These are phyloP conservation scores for Hygrophorus russula DNA, from an alignment of 768 basidiomycete genomes.

Conservation along the genomic window DNA sequence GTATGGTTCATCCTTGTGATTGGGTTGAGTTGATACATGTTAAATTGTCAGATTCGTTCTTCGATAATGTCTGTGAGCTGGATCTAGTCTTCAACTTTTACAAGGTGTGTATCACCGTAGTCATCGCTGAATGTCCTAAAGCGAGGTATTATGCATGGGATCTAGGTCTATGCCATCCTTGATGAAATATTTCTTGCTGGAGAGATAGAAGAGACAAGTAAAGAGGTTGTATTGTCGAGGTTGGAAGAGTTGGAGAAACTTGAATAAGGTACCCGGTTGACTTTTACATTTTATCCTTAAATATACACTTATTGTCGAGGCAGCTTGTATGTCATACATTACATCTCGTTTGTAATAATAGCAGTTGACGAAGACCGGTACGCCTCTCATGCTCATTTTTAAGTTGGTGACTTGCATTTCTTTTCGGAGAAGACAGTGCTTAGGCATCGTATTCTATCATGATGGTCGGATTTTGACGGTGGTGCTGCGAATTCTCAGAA, in stretches of 20 bases:
- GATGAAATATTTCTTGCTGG: constrained; percentile 98
- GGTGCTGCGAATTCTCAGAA: no score
- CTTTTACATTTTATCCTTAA: no score
- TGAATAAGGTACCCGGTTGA: constrained; percentile 35
- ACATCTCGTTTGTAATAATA: no score
- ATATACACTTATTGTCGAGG: no score
- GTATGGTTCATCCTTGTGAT: constrained; percentile 31
- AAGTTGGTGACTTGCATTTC: no score
- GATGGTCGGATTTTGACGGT: no score
- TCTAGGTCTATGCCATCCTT: constrained; percentile 90
- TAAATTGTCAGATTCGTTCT: constrained; percentile 74
- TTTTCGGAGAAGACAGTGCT: no score
- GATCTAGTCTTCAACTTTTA: constrained; percentile 99
- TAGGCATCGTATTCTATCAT: no score
- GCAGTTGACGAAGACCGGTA: no score
- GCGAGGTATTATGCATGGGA: not conserved
- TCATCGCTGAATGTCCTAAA: not conserved
- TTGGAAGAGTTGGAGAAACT: constrained; percentile 90
- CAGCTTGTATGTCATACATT: no score
- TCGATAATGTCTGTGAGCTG: constrained; percentile 97
- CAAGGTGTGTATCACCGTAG: constrained; percentile 42
- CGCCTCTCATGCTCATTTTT: not conserved
- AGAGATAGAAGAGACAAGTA: constrained; percentile 97
- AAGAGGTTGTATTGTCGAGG: constrained; percentile 86
- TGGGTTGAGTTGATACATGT: not conserved